Evolutionary conservation across 2,329 filamentous ascomycete species (phyloP).

Genomic region (Pseudogymnoascus pannorum): DNA sequence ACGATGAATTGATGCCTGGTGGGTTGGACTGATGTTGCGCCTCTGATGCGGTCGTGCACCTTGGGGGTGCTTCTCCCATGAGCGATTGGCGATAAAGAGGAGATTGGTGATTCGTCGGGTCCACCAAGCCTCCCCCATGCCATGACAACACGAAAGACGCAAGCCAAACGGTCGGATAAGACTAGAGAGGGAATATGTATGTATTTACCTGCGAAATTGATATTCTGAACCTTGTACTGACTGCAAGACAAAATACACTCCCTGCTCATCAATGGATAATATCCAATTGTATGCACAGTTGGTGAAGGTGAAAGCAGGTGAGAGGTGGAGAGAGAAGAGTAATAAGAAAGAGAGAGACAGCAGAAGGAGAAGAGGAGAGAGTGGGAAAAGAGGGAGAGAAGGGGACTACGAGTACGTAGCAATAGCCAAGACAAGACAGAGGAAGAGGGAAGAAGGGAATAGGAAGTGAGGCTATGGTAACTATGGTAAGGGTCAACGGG

Average conservation of each 20-base stretch:
- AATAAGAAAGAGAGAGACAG: background rate
- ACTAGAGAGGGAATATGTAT: background rate
- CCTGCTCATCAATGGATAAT: background rate
- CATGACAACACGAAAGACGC: constrained; percentile 5
- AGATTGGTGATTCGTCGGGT: constrained; percentile 5
- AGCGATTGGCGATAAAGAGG: constrained; percentile 8
- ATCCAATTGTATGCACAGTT: background rate
- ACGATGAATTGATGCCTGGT: background rate
- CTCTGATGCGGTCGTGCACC: background rate
- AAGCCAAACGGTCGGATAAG: constrained; percentile 2
- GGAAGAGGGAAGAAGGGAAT: no score
- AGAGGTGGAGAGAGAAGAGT: background rate
- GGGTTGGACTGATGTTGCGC: background rate
- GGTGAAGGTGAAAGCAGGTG: background rate
- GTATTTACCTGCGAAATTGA: background rate
- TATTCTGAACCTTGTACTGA: background rate
- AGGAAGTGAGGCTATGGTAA: background rate
- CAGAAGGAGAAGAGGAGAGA: background rate
- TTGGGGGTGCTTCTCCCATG: constrained; percentile 1
- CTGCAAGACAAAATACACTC: background rate
- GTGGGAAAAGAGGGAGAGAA: background rate
- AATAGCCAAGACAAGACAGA: background rate
- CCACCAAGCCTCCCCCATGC: constrained; percentile 2
- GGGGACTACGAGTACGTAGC: background rate
- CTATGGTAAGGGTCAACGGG: background rate